phyloP scores from a whole-genome alignment of 2,329 filamentous ascomycete species.

The Proliferodiscus dingleyae region DNA sequence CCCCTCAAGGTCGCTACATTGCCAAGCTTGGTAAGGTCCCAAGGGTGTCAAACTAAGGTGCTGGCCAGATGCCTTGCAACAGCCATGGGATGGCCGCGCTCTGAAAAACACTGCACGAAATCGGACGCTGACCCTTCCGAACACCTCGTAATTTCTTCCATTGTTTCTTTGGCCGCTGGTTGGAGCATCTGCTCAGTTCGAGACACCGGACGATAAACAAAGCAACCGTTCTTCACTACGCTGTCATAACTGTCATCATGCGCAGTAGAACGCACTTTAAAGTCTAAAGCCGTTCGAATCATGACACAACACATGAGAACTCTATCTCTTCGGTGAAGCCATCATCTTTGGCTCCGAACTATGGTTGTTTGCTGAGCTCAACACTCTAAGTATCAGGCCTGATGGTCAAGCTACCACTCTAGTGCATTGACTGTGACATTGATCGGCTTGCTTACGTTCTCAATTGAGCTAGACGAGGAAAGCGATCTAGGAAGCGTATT shows the following conservation, averaged over 20 bases:
- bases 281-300: constrained; percentile 16
- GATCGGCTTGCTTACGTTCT: not conserved
- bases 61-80: constrained; percentile 8
- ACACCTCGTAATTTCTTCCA: constrained; percentile 7
- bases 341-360: constrained; percentile 4
- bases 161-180: constrained; percentile 4
- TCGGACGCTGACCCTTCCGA: constrained; percentile 12
- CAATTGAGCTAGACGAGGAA: not conserved
- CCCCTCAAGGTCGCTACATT: not conserved
- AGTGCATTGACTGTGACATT: not conserved
- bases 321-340: not conserved
- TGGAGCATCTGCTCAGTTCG: not conserved
- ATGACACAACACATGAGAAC: constrained; percentile 13
- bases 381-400: constrained; percentile 1
- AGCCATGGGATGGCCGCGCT: constrained; percentile 3
- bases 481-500: not conserved
- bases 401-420: constrained; percentile 1
- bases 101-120: constrained; percentile 7
- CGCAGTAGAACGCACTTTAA: constrained; percentile 9
- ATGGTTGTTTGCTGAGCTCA: not conserved
- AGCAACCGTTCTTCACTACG: not conserved
- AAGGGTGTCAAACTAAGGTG: constrained; percentile 7
- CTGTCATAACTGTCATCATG: constrained; percentile 16
- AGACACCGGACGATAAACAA: constrained; percentile 1
- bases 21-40: not conserved